phyloP scores from a whole-genome alignment of 2,329 filamentous ascomycete genomes.

The Pseudocercospora vitis region DNA sequence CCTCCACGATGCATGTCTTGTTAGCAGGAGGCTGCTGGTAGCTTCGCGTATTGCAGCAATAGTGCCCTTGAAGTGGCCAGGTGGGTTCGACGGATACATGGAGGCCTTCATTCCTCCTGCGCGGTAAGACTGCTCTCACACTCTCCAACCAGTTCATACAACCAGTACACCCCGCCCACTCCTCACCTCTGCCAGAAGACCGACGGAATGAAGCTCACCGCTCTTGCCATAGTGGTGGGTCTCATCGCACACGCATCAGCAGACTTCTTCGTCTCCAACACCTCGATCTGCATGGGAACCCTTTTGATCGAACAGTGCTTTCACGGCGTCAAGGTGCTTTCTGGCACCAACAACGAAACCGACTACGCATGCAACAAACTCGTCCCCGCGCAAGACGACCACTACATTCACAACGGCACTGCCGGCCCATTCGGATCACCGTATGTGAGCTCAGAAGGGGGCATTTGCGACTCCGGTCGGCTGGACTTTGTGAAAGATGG shows the following conservation, averaged over 20 bases:
- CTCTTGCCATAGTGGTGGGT: neutral
- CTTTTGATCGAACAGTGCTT: slow-evolving; percentile 21
- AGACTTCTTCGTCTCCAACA: slow-evolving; percentile 30
- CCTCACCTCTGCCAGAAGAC: no score
- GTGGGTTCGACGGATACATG: slow-evolving; percentile 3
- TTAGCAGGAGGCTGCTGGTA: slow-evolving; percentile 11
- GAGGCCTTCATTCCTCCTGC: neutral
- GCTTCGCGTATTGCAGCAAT: slow-evolving; percentile 1
- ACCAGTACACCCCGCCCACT: no score
- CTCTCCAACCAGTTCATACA: neutral
- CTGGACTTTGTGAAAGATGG: slow-evolving; percentile 21
- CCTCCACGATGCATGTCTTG: slow-evolving; percentile 18
- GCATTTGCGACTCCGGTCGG: slow-evolving; percentile 22
- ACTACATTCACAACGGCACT: slow-evolving; percentile 26
- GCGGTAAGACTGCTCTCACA: neutral
- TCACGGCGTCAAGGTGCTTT: slow-evolving; percentile 24
- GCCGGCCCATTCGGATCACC: slow-evolving; percentile 13
- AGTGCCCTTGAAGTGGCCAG: neutral
- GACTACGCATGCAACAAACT: slow-evolving; percentile 25
- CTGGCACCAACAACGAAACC: slow-evolving; percentile 13
- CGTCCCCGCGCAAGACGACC: slow-evolving; percentile 24
- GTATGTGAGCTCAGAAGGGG: slow-evolving; percentile 12
- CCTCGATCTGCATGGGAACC: slow-evolving; percentile 27
- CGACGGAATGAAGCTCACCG: neutral
- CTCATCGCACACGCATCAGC: slow-evolving; percentile 14